These are phyloP conservation scores for Hirsutella thompsonii DNA, from an alignment of 2,329 filamentous ascomycete genomes.

Conservation along the genomic window DNA sequence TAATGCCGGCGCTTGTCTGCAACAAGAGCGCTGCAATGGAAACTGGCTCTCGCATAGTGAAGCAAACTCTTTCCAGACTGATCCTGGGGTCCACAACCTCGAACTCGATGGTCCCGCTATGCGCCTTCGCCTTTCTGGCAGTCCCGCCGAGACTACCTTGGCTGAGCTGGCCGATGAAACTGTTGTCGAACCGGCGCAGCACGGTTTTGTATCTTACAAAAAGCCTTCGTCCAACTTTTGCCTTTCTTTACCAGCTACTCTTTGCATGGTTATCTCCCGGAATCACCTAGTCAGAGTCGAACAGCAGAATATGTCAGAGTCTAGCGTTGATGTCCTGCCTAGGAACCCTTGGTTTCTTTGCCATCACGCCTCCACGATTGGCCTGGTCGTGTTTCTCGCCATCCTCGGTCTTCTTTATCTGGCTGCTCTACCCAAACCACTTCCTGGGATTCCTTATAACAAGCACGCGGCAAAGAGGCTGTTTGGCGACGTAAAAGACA, in stretches of 20 bases:
- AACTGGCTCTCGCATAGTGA: not conserved
- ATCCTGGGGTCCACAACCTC: not conserved
- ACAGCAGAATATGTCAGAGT: not conserved
- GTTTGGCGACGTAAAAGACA: constrained; percentile 11
- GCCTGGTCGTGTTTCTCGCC: not conserved
- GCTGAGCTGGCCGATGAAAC: not conserved
- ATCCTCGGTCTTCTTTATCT: constrained; percentile 1
- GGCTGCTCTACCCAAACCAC: constrained; percentile 8
- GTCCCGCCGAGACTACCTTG: not conserved
- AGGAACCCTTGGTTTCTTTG: not conserved
- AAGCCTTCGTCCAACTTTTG: too few relatives aligned
- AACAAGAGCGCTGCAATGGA: not conserved
- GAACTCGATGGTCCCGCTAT: not conserved
- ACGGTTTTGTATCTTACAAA: too few relatives aligned
- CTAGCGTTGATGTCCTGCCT: not conserved
- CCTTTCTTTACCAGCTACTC: too few relatives aligned
- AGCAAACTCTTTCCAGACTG: not conserved
- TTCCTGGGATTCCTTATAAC: constrained; percentile 16
- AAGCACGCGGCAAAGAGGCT: constrained; percentile 6
- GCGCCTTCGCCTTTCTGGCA: not conserved
- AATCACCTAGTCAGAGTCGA: too few relatives aligned
- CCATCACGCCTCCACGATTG: not conserved
- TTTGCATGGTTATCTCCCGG: too few relatives aligned
- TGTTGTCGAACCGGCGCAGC: too few relatives aligned
- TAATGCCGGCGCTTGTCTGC: not conserved